These are phyloP conservation scores for Cordyceps sp. DNA, from an alignment of 2,329 filamentous ascomycete species.

Conservation along the genomic window DNA sequence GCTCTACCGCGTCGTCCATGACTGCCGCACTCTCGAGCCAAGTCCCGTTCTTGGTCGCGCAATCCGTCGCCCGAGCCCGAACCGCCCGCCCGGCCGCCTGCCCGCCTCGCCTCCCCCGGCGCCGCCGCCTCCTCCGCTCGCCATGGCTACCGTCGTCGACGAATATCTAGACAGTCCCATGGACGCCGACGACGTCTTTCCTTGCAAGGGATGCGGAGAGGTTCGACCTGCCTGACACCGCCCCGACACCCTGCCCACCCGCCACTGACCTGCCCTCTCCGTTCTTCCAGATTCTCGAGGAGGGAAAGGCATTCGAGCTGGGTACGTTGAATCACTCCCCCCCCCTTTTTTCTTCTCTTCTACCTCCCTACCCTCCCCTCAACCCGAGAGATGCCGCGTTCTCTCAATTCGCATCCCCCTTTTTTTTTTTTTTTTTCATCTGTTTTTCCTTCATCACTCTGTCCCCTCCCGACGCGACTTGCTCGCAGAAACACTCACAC, in stretches of 20 bases:
- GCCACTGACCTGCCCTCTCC: constrained; percentile 3
- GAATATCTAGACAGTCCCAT: constrained; percentile 48
- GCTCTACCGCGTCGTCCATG: background rate
- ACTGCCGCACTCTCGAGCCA: background rate
- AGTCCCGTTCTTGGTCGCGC: background rate
- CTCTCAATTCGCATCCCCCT: background rate
- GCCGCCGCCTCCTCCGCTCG: constrained; percentile 5
- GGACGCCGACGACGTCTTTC: constrained; percentile 71
- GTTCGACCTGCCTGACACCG: constrained; percentile 28
- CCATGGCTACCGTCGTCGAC: constrained; percentile 35
- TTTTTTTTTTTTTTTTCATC: background rate
- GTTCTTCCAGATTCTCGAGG: constrained; percentile 71
- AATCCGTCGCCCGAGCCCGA: too few species aligned
- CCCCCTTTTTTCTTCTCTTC: too few species aligned
- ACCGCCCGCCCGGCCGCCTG: too few species aligned
- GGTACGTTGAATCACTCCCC: constrained; percentile 56
- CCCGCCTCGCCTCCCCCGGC: too few species aligned
- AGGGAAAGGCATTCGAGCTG: constrained; percentile 96
- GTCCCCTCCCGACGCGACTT: too few species aligned
- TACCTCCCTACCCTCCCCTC: background rate
- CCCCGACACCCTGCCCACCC: background rate
- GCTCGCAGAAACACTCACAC: too few species aligned
- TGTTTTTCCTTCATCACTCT: too few species aligned
- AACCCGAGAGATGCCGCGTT: background rate
- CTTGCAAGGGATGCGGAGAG: constrained; percentile 87